Evolutionary conservation across 2,329 filamentous ascomycete species (phyloP).

Genomic region (Aciculosporium take): DNA sequence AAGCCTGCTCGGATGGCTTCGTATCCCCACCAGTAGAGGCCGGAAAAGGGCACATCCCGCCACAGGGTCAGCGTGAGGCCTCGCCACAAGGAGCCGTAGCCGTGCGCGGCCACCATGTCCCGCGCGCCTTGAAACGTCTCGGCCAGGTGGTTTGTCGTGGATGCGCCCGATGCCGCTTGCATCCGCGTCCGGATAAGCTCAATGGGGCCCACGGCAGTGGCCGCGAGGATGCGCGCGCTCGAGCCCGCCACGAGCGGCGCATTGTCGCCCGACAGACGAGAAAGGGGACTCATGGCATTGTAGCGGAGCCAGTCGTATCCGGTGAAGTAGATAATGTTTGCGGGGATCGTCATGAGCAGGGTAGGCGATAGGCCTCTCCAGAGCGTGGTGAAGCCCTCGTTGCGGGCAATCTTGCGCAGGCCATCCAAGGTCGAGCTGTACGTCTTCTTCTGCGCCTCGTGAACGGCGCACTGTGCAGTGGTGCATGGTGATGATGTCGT

Average conservation of each 20-base stretch:
- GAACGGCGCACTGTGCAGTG: constrained; percentile 65
- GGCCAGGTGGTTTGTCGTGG: constrained; percentile 54
- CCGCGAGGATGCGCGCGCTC: constrained; percentile 64
- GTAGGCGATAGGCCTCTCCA: constrained; percentile 95
- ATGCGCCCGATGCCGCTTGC: constrained; percentile 54
- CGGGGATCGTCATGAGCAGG: constrained; percentile 81
- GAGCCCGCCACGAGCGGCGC: constrained; percentile 71
- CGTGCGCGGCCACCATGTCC: constrained; percentile 64
- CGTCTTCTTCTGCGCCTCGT: constrained; percentile 68
- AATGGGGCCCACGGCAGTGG: constrained; percentile 72
- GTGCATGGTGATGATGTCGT: constrained; percentile 30
- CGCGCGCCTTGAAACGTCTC: constrained; percentile 64
- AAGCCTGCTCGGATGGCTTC: constrained; percentile 64
- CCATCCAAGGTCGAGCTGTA: constrained; percentile 89
- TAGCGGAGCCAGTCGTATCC: constrained; percentile 90
- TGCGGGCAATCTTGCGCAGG: constrained; percentile 81
- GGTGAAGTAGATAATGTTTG: constrained; percentile 96
- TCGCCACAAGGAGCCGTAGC: constrained; percentile 76
- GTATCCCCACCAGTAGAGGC: constrained; percentile 96
- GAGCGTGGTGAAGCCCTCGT: constrained; percentile 74
- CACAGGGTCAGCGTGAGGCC: constrained; percentile 83
- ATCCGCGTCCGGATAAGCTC: constrained; percentile 90
- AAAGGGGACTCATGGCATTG: constrained; percentile 58
- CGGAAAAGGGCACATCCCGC: constrained; percentile 95
- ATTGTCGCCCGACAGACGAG: constrained; percentile 49